Percentiles rank a stretch among this genome's conserved stretches.
phyloP scores from a whole-genome alignment of 176 grass and related monocot genomes.

The Aegilops umbellulata region DNA sequence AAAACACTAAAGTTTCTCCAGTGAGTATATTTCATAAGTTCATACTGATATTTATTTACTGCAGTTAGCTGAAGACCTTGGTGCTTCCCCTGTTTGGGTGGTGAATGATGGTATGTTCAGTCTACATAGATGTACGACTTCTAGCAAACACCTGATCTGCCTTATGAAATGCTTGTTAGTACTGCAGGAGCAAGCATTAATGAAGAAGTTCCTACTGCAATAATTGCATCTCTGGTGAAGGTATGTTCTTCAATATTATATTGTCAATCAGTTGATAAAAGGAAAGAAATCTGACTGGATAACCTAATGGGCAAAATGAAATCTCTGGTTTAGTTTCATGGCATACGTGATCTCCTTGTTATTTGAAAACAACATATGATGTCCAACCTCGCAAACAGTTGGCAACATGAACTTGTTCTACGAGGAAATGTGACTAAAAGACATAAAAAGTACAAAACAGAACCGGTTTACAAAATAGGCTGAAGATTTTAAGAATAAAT shows the following conservation, averaged over 20 bases:
- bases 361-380: neutral
- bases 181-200: slow-evolving; percentile 71
- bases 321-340: neutral
- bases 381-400: neutral
- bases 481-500: neutral
- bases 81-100: slow-evolving; percentile 78
- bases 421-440: neutral
- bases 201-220: slow-evolving; percentile 63
- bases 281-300: neutral
- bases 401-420: neutral
- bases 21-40: slow-evolving; percentile 20
- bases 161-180: slow-evolving; percentile 9
- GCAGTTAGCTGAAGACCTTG: slow-evolving; percentile 88
- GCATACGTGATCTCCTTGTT: neutral
- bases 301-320: neutral
- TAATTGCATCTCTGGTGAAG: slow-evolving; percentile 72
- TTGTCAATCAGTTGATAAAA: neutral
- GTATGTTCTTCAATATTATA: slow-evolving; percentile 36
- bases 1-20: neutral
- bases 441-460: neutral
- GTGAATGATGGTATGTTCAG: slow-evolving; percentile 76
- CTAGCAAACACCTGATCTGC: neutral
- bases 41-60: slow-evolving; percentile 21
- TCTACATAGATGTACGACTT: slow-evolving; percentile 10
- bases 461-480: neutral